Evolutionary conservation across 2,329 filamentous ascomycete genomes (phyloP), one percentile per base, ranked within the genome.

Genomic region (Neonectria sp.): DNA sequence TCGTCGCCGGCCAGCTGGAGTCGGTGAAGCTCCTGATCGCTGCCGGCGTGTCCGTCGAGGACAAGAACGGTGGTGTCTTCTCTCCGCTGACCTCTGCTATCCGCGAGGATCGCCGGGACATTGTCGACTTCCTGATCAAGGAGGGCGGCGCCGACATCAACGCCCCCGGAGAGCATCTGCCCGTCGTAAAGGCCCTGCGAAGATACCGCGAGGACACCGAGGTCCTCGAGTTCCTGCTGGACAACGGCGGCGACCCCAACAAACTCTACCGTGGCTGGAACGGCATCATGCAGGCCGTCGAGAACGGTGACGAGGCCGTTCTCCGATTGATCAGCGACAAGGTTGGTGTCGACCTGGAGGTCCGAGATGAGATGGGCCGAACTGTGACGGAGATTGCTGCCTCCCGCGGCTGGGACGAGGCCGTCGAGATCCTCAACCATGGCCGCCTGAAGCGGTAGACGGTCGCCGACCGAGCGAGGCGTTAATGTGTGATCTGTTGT

Each of bases 21-120:
- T 91, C 87, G 40, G 85, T 93, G 79, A 91, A 91, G 79, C 80
- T 92, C 52, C 85, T 93, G 37, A 82, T 93, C 17, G 84, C 82
- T 17, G 89, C 90, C 0, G 91, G 91, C 15, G 88, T 92, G 21
- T 90, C 86, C 46, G 89, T 92, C 61, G 91, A 93, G 77, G 91
- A 92, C 80, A 91, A 90, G 80, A 93, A 91, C 75, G 91, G 90
- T 24, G 91, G 91, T 60, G 91, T 93, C 55, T 93, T 93, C 81
- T 92, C 89, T 1, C 89, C 90, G 0, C 84, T 93, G 4, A 93
- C 90, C 0, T 91, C 89, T 0, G 89, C 90, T 9, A 88, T 92
- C 63, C 89, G 90, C 13, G 91, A 93, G 78, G 82, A 88, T 29
- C 85, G 85, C 71, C 87, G 85, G 51, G 86, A 87, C 0, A 92